Conservation (phyloP, 176 grass and related monocot genomes). For the Oropetium thomaeum region DNA sequence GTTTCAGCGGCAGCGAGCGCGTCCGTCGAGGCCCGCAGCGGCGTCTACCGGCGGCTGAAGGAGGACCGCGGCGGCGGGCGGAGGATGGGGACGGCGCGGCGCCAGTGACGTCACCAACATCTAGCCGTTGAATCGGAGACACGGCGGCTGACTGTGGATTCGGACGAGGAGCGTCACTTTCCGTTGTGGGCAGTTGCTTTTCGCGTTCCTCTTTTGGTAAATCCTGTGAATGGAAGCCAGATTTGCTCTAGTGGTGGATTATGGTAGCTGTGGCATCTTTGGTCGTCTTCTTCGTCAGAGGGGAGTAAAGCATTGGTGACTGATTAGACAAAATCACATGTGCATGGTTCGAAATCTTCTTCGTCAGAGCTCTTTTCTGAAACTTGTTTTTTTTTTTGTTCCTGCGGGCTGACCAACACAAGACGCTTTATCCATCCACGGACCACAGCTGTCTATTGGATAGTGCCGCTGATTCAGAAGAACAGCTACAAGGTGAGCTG, state of each 20-base stretch:
- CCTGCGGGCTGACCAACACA: background rate
- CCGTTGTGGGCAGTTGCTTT: background rate
- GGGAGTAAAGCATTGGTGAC: background rate
- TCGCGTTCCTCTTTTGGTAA: background rate
- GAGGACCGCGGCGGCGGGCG: slow-evolving; percentile 37
- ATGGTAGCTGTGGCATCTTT: background rate
- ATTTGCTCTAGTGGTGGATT: background rate
- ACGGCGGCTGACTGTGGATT: slow-evolving; percentile 2
- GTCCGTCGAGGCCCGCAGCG: slow-evolving; percentile 4
- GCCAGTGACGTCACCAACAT: slow-evolving; percentile 16
- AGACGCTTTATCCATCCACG: background rate
- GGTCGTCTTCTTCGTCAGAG: background rate
- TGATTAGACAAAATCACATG: background rate
- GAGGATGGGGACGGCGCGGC: slow-evolving; percentile 27
- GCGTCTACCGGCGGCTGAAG: slow-evolving; percentile 54
- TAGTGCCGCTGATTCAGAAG: background rate
- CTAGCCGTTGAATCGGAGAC: slow-evolving; percentile 35
- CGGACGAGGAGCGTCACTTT: background rate
- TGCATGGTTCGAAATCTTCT: too few species aligned
- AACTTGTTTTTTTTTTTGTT: too few species aligned
- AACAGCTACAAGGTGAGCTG: background rate
- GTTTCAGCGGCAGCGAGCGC: background rate
- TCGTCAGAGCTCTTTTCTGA: too few species aligned
- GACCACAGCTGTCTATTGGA: background rate
- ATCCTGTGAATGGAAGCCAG: background rate